Percentiles rank a stretch among this genome's conserved stretches.
Conservation (phyloP, 345 rosid species). For the Abelmoschus esculentus region DNA sequence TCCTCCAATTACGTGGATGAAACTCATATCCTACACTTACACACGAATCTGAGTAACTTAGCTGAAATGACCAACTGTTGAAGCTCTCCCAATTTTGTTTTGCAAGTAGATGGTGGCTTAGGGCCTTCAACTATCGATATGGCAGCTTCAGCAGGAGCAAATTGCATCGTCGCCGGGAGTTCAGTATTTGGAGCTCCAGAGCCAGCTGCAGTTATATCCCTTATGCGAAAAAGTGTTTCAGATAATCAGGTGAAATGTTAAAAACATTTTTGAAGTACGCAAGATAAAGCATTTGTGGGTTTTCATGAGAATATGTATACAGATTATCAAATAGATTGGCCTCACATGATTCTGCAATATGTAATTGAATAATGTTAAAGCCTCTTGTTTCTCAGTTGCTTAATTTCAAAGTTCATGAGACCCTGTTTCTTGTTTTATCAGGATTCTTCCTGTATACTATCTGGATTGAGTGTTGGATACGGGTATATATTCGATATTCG, state of each 20-base stretch:
- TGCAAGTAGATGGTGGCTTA: conserved; percentile 3
- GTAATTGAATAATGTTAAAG: too few species aligned
- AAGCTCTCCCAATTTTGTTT: not conserved
- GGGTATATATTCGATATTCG: too few species aligned
- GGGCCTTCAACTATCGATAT: conserved; percentile 76
- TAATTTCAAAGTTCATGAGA: too few species aligned
- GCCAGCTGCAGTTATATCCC: conserved; percentile 67
- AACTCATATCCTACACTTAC: not conserved
- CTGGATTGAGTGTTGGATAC: too few species aligned
- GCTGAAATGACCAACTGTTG: conserved; percentile 6
- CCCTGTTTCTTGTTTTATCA: too few species aligned
- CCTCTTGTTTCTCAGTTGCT: too few species aligned
- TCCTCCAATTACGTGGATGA: not conserved
- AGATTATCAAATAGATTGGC: not conserved
- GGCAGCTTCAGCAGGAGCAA: conserved; percentile 79
- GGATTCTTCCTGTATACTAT: too few species aligned
- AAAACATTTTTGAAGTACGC: not conserved
- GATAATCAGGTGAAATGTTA: conserved; percentile 26
- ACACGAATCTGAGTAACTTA: not conserved
- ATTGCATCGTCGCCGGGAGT: conserved; percentile 80
- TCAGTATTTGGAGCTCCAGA: conserved; percentile 89
- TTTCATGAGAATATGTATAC: not conserved
- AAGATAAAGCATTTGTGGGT: not conserved
- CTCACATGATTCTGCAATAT: not conserved
- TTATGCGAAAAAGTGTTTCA: conserved; percentile 52